Evolutionary conservation across 768 basidiomycete genomes (phyloP), one percentile per base, ranked within the genome.

Genomic region (Macrocybe gigantea): DNA sequence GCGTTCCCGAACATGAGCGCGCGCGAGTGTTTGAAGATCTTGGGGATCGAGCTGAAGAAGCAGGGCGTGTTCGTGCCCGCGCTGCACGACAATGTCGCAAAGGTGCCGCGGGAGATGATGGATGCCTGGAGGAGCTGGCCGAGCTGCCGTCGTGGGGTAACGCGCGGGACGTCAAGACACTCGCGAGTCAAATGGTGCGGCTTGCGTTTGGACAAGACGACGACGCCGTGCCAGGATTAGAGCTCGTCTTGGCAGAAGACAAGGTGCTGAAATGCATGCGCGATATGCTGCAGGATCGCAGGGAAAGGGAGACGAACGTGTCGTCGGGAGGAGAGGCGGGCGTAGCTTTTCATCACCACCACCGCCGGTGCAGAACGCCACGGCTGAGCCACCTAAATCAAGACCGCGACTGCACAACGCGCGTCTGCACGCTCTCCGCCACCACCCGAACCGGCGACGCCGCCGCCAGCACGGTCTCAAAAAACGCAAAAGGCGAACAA

Each of bases 61-160:
- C 64, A 66, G 30, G 58, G 66, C 1, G 64, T 84, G 35, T 36
- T 36, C 3, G 48, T 78, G 11, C 53, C 55, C 1, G 71, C 60
- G n/a, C 50, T 82, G 35, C 57, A 60, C 2, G 64, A 73, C 29
- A 48, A 55, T 1, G 42, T 56, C 0, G 69, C 63, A 12, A 29
- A 36, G 1, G 54, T 49, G 4, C 72, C 71, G 52, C 7, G 38
- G 8, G 56, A 64, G 38, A 71, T 82, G 66, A 57, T 62, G n/a
- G 53, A 49, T 1, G 22, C 7, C 54, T 84, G 47, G 48, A 59
- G 6, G 49, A 70, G 10, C 64, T 84, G 52, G 66, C 76, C 6
- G 36, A 49, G 7, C 61, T 83, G 1, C 65, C 69, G 4, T 74
- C 75, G 1, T 86, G 85, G 85, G 85, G 83, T 10, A 86, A 86